Evolutionary conservation across 306 rosid genomes (phyloP).

Genomic region (Inga leiocalycina): DNA sequence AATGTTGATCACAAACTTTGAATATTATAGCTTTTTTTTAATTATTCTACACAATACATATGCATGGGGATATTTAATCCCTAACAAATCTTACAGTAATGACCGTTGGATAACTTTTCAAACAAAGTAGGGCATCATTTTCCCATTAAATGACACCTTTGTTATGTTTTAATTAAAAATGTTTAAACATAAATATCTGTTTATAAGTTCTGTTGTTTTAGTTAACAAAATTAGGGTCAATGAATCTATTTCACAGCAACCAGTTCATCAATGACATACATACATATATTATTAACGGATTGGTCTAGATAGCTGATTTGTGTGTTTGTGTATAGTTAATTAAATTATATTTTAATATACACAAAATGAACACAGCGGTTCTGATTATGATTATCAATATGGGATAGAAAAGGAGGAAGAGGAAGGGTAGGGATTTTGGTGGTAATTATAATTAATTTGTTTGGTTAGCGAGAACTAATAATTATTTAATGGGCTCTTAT

Average conservation of each 20-base stretch:
- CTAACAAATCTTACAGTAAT: not conserved
- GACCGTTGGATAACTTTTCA: not conserved
- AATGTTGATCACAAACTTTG: not conserved
- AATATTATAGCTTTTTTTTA: not conserved
- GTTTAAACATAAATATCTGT: not conserved
- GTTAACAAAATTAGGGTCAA: not conserved
- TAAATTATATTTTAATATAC: not conserved
- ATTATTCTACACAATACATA: not conserved
- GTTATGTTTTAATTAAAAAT: not conserved
- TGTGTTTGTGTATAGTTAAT: not conserved
- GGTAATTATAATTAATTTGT: not conserved
- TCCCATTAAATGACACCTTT: not conserved
- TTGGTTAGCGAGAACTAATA: constrained; percentile 33
- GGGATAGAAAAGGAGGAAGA: not conserved
- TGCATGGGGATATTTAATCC: not conserved
- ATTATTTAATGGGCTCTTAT: constrained; percentile 41
- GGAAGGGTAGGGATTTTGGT: not conserved
- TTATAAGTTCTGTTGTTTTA: not conserved
- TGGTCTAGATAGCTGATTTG: not conserved
- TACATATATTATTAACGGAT: not conserved
- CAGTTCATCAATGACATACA: not conserved
- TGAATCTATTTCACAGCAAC: not conserved
- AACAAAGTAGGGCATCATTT: not conserved
- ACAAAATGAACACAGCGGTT: not conserved
- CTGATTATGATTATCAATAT: not conserved